phyloP scores from a whole-genome alignment of 768 basidiomycete species.

The Chiua virens region DNA sequence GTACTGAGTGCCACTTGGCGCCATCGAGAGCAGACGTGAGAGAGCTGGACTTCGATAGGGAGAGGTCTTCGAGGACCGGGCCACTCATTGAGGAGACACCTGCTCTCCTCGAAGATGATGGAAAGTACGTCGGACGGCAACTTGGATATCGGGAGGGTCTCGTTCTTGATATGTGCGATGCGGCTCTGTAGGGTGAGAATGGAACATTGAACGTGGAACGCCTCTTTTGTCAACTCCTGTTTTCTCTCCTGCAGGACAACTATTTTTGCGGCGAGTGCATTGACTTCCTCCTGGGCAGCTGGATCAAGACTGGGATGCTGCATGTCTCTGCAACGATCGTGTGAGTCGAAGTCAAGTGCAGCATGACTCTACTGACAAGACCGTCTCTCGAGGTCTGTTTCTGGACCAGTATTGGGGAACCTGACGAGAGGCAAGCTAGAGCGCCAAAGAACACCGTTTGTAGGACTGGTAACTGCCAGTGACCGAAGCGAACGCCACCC shows the following conservation, averaged over 20 bases:
- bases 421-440: background rate
- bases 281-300: constrained; percentile 26
- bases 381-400: constrained; percentile 19
- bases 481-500: constrained; percentile 4
- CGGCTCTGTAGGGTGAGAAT: constrained; percentile 32
- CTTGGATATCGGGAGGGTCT: constrained; percentile 29
- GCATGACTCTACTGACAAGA: constrained; percentile 23
- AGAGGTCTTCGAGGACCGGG: constrained; percentile 28
- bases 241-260: constrained; percentile 21
- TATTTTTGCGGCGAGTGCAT: constrained; percentile 22
- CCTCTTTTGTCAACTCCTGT: constrained; percentile 21
- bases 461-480: background rate
- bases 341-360: constrained; percentile 19
- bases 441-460: background rate
- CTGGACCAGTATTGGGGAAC: background rate
- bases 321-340: constrained; percentile 21
- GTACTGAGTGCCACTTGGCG: constrained; percentile 34
- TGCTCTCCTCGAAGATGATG: constrained; percentile 34
- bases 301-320: constrained; percentile 17
- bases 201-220: constrained; percentile 26
- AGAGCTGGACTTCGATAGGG: constrained; percentile 35
- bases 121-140: constrained; percentile 34
- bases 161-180: constrained; percentile 32
- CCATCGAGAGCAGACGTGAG: constrained; percentile 37
- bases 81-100: constrained; percentile 28